A percentile compares a stretch with the other conserved stretches of the same genome.
Evolutionary conservation across 352 stramenopile species (phyloP).

Genomic region (Plasmopara halstedii): DNA sequence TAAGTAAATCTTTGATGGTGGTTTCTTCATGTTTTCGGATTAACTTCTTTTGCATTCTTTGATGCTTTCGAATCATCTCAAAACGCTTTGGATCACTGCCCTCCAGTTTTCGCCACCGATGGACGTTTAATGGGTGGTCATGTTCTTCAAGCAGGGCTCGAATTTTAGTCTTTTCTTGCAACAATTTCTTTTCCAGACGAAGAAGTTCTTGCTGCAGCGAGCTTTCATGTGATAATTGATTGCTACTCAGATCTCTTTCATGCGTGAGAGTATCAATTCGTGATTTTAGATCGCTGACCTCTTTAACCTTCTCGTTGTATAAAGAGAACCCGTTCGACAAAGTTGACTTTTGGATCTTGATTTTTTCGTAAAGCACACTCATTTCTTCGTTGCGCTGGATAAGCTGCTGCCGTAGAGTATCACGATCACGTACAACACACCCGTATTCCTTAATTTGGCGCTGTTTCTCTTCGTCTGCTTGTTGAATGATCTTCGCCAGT

Average conservation of each 20-base stretch:
- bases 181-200: conserved; percentile 61
- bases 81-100: conserved; percentile 83
- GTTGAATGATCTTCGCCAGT: conserved; percentile 83
- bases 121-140: conserved; percentile 87
- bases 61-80: conserved; percentile 85
- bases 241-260: conserved; percentile 55
- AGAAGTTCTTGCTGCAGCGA: conserved; percentile 56
- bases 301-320: conserved; percentile 62
- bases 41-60: conserved; percentile 75
- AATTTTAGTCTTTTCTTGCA: conserved; percentile 84
- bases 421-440: conserved; percentile 77
- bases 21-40: conserved; percentile 78
- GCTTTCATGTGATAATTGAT: conserved; percentile 52
- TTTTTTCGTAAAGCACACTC: conserved; percentile 84
- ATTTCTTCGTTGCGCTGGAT: conserved; percentile 86
- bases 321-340: conserved; percentile 69
- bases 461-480: conserved; percentile 86
- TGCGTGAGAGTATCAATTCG: conserved; percentile 49
- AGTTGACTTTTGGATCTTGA: conserved; percentile 87
- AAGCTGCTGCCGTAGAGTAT: conserved; percentile 81
- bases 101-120: conserved; percentile 88
- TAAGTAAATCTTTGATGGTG: conserved; percentile 58
- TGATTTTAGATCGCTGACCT: conserved; percentile 43
- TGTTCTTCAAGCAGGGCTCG: conserved; percentile 84
- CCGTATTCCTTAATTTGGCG: conserved; percentile 82